These are phyloP conservation scores for Furcasterigmium furcatum DNA, from an alignment of 2,329 filamentous ascomycete genomes.

Conservation along the genomic window DNA sequence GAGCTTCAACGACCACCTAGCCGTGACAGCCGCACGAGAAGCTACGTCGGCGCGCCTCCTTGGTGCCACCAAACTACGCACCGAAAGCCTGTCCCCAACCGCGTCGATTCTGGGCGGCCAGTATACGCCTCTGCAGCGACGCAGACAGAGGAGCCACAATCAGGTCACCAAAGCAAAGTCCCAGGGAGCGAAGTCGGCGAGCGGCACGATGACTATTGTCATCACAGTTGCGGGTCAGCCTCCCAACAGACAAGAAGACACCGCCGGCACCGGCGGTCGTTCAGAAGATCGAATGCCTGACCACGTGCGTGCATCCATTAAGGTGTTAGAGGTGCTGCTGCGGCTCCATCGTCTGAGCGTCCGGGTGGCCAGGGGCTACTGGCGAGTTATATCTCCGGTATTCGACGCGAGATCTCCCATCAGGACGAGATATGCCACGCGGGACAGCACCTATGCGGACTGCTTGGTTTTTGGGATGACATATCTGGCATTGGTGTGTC, in stretches of 20 bases:
- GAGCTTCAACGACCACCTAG: constrained; percentile 13
- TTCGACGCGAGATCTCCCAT: no score
- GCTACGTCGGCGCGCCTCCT: constrained; percentile 20
- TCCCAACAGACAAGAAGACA: background rate
- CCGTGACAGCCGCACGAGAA: constrained; percentile 20
- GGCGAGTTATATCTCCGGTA: no score
- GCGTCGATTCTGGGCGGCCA: background rate
- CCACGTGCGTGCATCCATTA: no score
- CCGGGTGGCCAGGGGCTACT: no score
- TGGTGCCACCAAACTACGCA: constrained; percentile 10
- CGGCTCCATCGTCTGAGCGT: no score
- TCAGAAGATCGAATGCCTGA: constrained; percentile 4
- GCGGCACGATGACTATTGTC: background rate
- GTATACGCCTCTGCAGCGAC: background rate
- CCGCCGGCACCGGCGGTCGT: constrained; percentile 16
- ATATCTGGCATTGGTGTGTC: no score
- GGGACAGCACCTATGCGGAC: no score
- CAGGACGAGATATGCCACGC: no score
- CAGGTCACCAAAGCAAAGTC: background rate
- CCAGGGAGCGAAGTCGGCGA: constrained; percentile 3
- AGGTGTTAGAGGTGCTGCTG: no score
- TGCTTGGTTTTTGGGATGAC: no score
- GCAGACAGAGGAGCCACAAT: background rate
- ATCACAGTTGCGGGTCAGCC: no score
- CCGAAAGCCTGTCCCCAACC: no score